Evolutionary conservation across 768 basidiomycete species (phyloP).

Genomic region (Suillus subaureus): DNA sequence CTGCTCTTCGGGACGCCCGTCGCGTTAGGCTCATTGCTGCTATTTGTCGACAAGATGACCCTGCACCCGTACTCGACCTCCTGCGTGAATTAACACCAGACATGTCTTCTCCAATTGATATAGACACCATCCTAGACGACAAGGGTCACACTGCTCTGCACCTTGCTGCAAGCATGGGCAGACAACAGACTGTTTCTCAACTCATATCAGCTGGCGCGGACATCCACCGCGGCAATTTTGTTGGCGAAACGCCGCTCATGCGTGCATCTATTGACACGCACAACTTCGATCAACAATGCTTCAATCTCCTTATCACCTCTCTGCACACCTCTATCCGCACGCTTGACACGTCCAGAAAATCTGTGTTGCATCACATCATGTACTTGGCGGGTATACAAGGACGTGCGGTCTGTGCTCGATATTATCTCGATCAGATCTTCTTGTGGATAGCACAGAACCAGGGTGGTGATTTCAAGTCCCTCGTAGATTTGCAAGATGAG

Average conservation of each 20-base stretch:
- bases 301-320: slow-evolving; percentile 61
- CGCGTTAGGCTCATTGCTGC: slow-evolving; percentile 64
- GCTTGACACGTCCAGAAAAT: slow-evolving; percentile 82
- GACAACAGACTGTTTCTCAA: slow-evolving; percentile 64
- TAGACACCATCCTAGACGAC: slow-evolving; percentile 90
- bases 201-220: slow-evolving; percentile 83
- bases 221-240: slow-evolving; percentile 86
- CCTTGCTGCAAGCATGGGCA: slow-evolving; percentile 85
- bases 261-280: slow-evolving; percentile 90
- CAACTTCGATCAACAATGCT: slow-evolving; percentile 77
- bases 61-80: slow-evolving; percentile 58
- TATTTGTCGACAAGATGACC: slow-evolving; percentile 73
- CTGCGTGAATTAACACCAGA: slow-evolving; percentile 63
- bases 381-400: slow-evolving; percentile 91
- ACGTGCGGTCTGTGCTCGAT: slow-evolving; percentile 78
- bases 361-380: slow-evolving; percentile 89
- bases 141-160: slow-evolving; percentile 95
- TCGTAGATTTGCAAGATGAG: slow-evolving; percentile 91
- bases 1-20: slow-evolving; percentile 52
- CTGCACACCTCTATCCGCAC: slow-evolving; percentile 82
- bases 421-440: slow-evolving; percentile 91
- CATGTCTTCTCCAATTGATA: slow-evolving; percentile 45
- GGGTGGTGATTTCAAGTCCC: slow-evolving; percentile 70
- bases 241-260: slow-evolving; percentile 93
- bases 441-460: slow-evolving; percentile 82